Percentiles rank a stretch among this genome's conserved stretches.
phyloP scores from a whole-genome alignment of 129 eudicot species.

The Chrysanthemum seticuspe region DNA sequence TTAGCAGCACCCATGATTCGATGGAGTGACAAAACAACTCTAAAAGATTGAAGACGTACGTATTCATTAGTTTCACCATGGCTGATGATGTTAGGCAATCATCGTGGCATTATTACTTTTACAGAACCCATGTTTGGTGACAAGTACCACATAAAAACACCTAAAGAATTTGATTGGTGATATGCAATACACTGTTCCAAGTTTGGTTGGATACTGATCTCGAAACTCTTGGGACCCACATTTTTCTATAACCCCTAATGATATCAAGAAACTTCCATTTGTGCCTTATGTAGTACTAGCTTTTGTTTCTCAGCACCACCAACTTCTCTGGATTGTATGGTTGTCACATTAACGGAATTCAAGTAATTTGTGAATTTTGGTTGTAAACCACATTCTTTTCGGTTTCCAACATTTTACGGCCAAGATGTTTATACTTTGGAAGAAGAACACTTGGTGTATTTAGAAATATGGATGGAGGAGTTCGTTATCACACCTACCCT shows the following conservation, averaged over 20 bases:
- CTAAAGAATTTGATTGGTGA: not conserved
- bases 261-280: conserved; percentile 8
- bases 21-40: too few relatives aligned
- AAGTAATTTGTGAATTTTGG: too few relatives aligned
- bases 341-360: not conserved
- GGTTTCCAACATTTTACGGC: too few relatives aligned
- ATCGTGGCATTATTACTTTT: not conserved
- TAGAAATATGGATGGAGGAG: too few relatives aligned
- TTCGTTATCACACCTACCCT: too few relatives aligned
- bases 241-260: conserved; percentile 26
- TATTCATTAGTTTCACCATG: conserved; percentile 18
- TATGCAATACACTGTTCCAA: too few relatives aligned
- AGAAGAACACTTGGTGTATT: too few relatives aligned
- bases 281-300: not conserved
- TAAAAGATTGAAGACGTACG: too few relatives aligned
- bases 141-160: not conserved
- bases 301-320: conserved; percentile 7
- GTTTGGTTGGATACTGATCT: too few relatives aligned
- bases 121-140: conserved; percentile 22
- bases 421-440: too few relatives aligned
- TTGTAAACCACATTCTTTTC: too few relatives aligned
- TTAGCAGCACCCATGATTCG: not conserved
- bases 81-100: conserved; percentile 18
- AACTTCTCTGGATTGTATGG: conserved; percentile 22
- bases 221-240: too few relatives aligned